Base-by-base conservation (phyloP, 768 basidiomycete genomes). In the Tylopilus sp. region DNA sequence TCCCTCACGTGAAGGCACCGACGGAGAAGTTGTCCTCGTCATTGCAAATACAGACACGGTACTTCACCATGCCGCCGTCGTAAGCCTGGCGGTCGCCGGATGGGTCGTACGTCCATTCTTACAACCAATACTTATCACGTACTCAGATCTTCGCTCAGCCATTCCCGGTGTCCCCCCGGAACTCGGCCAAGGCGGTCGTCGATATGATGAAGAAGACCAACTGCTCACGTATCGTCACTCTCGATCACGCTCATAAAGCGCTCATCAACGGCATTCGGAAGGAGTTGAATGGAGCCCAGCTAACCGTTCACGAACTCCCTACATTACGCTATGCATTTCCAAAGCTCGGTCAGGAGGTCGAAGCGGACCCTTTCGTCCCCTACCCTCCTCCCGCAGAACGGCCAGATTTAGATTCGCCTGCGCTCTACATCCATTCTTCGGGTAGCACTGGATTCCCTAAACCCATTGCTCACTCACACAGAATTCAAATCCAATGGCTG, bases 361-460 rank as follows among this genome's bases (percentile, higher is more conserved):
- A 40, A 2, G 22, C 55, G 0, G 63, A 68, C 46, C 8, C 34
- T 0, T 68, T 67, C 33, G 8, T 19, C 17, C 58, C 55, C 1
- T 70, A 66, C 43, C 62, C 58, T 22, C 43, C 48, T 6, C 3
- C 49, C 6, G 1, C 21, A 25, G 49, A 16, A 33, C 56, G 52
- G 10, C 59, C 64, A 9, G 63, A 66, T 10, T 49, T 64, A 22
- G 74, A 76, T 51, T 58, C 70, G 2, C 71, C 75, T 16, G 73
- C 73, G 0, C 48, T 78, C 16, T 76, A 79, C n/a, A 56, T 80
- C 47, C 79, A 80, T 54, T 77, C 78, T 0, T 79, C 76, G 4
- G 79, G 78, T 13, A 79, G 78, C 6, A 78, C 77, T 3, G 79
- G 77, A n/a, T 66, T 77, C 33, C 78, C 78, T 1, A 80, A 80